Evolutionary conservation across 495 filamentous ascomycete species (phyloP), one percentile per base, ranked within the genome.

Genomic region (Penicillium riverlandense): DNA sequence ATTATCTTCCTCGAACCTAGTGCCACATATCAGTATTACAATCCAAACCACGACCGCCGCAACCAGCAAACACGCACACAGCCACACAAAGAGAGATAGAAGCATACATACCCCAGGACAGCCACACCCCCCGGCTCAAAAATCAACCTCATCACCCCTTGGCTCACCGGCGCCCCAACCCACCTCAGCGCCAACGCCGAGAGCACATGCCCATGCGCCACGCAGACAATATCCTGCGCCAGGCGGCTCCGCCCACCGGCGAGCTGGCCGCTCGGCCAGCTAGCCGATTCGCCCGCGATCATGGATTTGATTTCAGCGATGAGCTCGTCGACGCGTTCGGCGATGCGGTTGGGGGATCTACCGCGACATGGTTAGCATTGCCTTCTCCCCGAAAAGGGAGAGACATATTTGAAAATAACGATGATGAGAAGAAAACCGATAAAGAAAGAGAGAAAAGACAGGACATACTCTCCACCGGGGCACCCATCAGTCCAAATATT

Each of bases 401-500:
- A 27, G 12, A 43, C 7, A 11, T 6, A 7, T 34, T 34, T 11
- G 32, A 10, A 10, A 10, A 10, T 11, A 34, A 34, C 10, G 32
- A 34, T 34, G n/a, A 34, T 11, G 31, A 33, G 6, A 10, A 8
- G 2, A 34, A 12, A 34, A 4, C 7, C 11, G 16, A 16, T 1
- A 35, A 28, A 34, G 36, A 6, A 28, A 41, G 16, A 11, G 7
- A 14, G 13, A 30, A 6, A 28, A 41, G 16, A 11, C 6, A 14
- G 13, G 6, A 40, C 49, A 31, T 40, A 52, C 49, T 52, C 49
- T 43, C 49, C 49, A 7, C 44, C 44, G n/a, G 49, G 49, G 46
- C 61, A 63, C 10, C 61, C 59, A 48, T 63, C 59, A 7, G 37
- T 43, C 61, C 61, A 65, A 11, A 65, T 65, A 58, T 57, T 55